A percentile compares a stretch with the other conserved stretches of the same genome.
phyloP scores from a whole-genome alignment of 441 rosid genomes.

The Adansonia grandidieri region DNA sequence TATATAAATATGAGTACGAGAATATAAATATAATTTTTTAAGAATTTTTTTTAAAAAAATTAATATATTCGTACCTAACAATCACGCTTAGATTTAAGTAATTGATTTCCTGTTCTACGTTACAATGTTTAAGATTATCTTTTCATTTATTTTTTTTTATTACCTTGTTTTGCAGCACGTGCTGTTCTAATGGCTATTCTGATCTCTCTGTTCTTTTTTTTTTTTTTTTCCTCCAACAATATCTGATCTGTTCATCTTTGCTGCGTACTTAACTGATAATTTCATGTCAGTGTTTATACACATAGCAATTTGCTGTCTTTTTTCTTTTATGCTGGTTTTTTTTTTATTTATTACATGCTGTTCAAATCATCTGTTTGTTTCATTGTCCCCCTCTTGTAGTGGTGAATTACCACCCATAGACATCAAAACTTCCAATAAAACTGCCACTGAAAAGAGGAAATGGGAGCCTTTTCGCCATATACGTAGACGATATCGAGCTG shows the following conservation, averaged over 20 bases:
- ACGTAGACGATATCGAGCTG: slow-evolving; percentile 46
- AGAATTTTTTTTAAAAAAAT: too few relatives aligned
- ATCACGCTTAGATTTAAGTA: too few relatives aligned
- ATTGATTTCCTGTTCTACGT: not conserved
- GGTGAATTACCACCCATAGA: slow-evolving; percentile 7
- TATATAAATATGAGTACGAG: too few relatives aligned
- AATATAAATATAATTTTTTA: too few relatives aligned
- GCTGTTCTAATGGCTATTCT: too few relatives aligned
- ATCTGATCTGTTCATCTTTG: not conserved
- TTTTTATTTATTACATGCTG: not conserved
- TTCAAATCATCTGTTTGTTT: not conserved
- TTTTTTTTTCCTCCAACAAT: too few relatives aligned
- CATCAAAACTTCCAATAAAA: slow-evolving; percentile 32
- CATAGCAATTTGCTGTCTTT: not conserved
- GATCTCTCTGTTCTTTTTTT: too few relatives aligned
- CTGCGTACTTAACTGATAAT: not conserved
- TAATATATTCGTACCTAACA: too few relatives aligned
- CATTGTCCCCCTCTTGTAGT: not conserved
- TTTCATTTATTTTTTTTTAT: too few relatives aligned
- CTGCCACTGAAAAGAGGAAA: slow-evolving; percentile 30
- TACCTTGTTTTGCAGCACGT: too few relatives aligned
- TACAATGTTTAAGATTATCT: not conserved
- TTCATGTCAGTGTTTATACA: not conserved
- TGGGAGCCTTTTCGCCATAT: slow-evolving; percentile 28
- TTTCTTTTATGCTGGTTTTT: not conserved